Evolutionary conservation across 140 eudicot species (phyloP).

Genomic region (Oenanthe javanica): DNA sequence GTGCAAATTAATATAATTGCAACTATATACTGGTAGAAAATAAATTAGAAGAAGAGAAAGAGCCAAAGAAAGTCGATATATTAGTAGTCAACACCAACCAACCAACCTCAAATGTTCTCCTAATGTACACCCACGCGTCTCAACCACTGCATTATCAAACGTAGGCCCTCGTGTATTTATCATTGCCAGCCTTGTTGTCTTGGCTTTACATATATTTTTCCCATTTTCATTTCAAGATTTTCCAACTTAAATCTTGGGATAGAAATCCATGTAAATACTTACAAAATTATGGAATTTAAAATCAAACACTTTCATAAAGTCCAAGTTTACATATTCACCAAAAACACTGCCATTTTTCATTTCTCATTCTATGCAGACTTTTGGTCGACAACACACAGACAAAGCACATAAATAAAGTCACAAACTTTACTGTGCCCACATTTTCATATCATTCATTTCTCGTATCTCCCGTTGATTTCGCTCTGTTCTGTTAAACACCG

Average conservation of each 20-base stretch:
- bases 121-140: background rate
- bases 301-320: background rate
- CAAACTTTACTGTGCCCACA: constrained; percentile 7
- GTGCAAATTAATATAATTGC: no score
- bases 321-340: background rate
- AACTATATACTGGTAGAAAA: background rate
- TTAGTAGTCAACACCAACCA: constrained; percentile 24
- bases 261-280: background rate
- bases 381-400: background rate
- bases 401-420: constrained; percentile 9
- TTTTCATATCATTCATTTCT: constrained; percentile 8
- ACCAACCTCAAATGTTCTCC: constrained; percentile 16
- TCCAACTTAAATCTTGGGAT: background rate
- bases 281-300: background rate
- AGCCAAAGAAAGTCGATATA: background rate
- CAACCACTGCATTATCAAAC: constrained; percentile 9
- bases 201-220: background rate
- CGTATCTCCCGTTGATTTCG: constrained; percentile 50
- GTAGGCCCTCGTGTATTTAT: background rate
- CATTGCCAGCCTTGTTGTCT: constrained; percentile 1
- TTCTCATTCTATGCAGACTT: background rate
- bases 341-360: constrained; percentile 2
- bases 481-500: constrained; percentile 22
- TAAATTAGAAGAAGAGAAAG: background rate
- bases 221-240: background rate